Percentiles rank a stretch among this genome's conserved stretches.
These are phyloP conservation scores for Herpetospermum pedunculosum DNA, from an alignment of 306 rosid genomes.

Conservation along the genomic window DNA sequence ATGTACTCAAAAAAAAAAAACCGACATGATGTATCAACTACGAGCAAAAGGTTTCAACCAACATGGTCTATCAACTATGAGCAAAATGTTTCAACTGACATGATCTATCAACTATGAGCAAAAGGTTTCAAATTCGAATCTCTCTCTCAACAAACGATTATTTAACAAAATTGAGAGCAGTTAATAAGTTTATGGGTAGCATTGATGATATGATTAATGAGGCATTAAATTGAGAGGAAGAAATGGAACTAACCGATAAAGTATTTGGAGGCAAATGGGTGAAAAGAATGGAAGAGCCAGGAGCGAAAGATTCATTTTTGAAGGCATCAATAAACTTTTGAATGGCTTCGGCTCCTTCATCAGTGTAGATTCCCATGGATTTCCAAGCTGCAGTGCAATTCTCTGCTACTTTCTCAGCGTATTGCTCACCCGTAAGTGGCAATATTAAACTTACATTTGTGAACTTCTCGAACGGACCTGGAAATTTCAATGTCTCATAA, in stretches of 20 bases:
- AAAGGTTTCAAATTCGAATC: too few species aligned
- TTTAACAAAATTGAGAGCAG: too few species aligned
- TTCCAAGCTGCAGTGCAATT: slow-evolving; percentile 56
- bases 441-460: slow-evolving; percentile 33
- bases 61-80: too few species aligned
- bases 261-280: slow-evolving; percentile 44
- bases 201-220: not conserved
- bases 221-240: not conserved
- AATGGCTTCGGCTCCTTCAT: slow-evolving; percentile 56
- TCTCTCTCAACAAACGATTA: too few species aligned
- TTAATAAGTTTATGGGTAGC: too few species aligned
- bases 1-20: too few species aligned
- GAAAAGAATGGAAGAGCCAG: slow-evolving; percentile 60
- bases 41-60: too few species aligned
- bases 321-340: slow-evolving; percentile 33
- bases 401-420: slow-evolving; percentile 49
- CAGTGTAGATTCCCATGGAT: slow-evolving; percentile 45
- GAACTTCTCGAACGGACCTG: slow-evolving; percentile 66
- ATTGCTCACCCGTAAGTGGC: slow-evolving; percentile 43
- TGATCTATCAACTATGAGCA: too few species aligned
- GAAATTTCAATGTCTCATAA: too few species aligned
- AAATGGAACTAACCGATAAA: slow-evolving; percentile 23
- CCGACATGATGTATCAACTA: too few species aligned
- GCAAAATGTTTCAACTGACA: too few species aligned
- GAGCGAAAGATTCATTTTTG: slow-evolving; percentile 33